Conservation (phyloP, 164 flowering plant genomes). For the Warburgia ugandensis region DNA sequence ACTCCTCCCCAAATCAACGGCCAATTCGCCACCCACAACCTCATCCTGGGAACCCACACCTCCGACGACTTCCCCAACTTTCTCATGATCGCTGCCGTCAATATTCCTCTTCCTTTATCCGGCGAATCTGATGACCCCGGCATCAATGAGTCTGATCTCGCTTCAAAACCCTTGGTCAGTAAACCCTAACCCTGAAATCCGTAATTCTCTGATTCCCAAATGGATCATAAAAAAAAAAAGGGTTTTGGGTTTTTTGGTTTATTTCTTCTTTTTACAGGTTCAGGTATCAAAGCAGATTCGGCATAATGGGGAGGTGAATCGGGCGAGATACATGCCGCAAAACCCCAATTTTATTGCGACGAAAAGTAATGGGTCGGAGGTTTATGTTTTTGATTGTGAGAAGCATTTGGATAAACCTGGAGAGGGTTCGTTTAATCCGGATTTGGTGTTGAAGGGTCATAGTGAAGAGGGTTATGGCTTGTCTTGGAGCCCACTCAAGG, state of each 20-base stretch:
- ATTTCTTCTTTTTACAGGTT: slow-evolving; percentile 32
- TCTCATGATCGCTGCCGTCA: slow-evolving; percentile 73
- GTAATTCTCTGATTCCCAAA: too few relatives aligned
- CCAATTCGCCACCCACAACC: slow-evolving; percentile 44
- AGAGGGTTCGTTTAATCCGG: slow-evolving; percentile 41
- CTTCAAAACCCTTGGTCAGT: too few relatives aligned
- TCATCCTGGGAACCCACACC: slow-evolving; percentile 89
- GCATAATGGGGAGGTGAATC: slow-evolving; percentile 87
- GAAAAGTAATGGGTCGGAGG: slow-evolving; percentile 65
- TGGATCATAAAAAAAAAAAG: too few relatives aligned
- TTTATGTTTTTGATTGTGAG: slow-evolving; percentile 55
- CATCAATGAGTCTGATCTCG: too few relatives aligned
- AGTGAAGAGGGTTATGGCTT: slow-evolving; percentile 85
- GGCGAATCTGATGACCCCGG: too few relatives aligned
- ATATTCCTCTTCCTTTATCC: slow-evolving; percentile 38
- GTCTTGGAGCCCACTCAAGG: slow-evolving; percentile 80
- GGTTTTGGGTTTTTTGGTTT: not conserved
- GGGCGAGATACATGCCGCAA: slow-evolving; percentile 82
- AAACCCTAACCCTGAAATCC: too few relatives aligned
- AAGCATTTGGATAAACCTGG: slow-evolving; percentile 34
- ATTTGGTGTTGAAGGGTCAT: slow-evolving; percentile 76
- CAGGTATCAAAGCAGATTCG: slow-evolving; percentile 54
- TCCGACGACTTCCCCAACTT: slow-evolving; percentile 61
- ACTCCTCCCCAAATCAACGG: slow-evolving; percentile 20
- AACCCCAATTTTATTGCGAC: slow-evolving; percentile 64